Percentiles rank a stretch among this genome's conserved stretches.
Conservation (phyloP, 1,284 basidiomycete genomes). For the Rhodofomes roseus region DNA sequence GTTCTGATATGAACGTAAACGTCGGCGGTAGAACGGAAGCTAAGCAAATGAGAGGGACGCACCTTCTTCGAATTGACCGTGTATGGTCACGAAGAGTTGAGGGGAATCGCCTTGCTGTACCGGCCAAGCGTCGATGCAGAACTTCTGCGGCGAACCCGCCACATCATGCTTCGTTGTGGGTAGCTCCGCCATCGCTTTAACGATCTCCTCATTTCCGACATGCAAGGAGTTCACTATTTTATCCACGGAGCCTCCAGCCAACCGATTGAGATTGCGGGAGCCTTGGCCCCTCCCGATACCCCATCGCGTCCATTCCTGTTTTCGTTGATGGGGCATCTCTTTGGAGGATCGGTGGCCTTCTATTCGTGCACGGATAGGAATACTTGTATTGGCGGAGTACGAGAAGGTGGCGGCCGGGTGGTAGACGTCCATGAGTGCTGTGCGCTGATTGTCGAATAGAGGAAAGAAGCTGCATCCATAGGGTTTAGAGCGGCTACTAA, state of each 20-base stretch:
- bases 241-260: conserved; percentile 50
- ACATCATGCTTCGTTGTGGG: conserved; percentile 84
- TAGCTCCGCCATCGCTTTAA: conserved; percentile 59
- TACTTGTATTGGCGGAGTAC: conserved; percentile 77
- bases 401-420: conserved; percentile 86
- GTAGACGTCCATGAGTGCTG: conserved; percentile 71
- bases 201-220: conserved; percentile 65
- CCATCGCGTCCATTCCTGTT: conserved; percentile 76
- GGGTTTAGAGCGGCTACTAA: conserved; percentile 10
- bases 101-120: conserved; percentile 58
- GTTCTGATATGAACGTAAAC: conserved; percentile 19
- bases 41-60: conserved; percentile 26
- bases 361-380: conserved; percentile 69
- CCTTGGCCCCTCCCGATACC: conserved; percentile 48
- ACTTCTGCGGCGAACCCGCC: conserved; percentile 69
- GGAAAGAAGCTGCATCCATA: conserved; percentile 70
- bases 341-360: conserved; percentile 58
- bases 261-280: conserved; percentile 76
- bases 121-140: conserved; percentile 87
- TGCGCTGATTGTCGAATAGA: conserved; percentile 77
- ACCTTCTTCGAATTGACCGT: conserved; percentile 94
- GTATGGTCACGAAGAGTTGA: conserved; percentile 78
- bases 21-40: not conserved
- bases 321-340: conserved; percentile 76
- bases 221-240: conserved; percentile 71